Percentiles rank a stretch among this genome's conserved stretches.
Conservation (phyloP, 2,329 filamentous ascomycete species). For the Bipolaris sorokiniana region DNA sequence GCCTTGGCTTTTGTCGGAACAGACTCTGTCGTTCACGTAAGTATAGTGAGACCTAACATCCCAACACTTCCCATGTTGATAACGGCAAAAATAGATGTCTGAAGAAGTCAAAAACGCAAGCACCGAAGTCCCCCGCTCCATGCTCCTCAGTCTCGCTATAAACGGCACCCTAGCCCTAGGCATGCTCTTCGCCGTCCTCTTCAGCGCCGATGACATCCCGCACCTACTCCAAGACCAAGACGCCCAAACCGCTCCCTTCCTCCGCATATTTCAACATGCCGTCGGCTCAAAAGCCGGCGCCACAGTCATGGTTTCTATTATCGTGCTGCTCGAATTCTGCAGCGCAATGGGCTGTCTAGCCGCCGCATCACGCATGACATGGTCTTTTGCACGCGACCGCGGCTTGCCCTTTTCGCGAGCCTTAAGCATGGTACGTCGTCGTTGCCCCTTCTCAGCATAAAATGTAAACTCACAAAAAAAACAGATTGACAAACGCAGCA, state of each 20-base stretch:
- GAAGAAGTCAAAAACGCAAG: conserved; percentile 50
- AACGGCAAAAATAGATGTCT: conserved; percentile 36
- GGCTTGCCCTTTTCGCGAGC: conserved; percentile 49
- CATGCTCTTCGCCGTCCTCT: conserved; percentile 52
- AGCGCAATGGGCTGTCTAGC: conserved; percentile 52
- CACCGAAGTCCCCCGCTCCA: conserved; percentile 49
- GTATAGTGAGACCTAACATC: conserved; percentile 5
- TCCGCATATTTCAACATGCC: conserved; percentile 56
- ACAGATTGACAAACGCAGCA: conserved; percentile 44
- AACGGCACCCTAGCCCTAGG: conserved; percentile 52
- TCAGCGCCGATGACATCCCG: conserved; percentile 46
- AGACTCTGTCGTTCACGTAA: conserved; percentile 48
- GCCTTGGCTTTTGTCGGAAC: conserved; percentile 49
- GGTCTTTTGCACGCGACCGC: conserved; percentile 53
- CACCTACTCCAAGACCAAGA: conserved; percentile 22
- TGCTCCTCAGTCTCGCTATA: conserved; percentile 51
- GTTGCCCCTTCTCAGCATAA: not conserved
- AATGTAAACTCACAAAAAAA: not conserved
- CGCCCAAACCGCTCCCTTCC: conserved; percentile 51
- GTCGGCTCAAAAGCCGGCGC: conserved; percentile 49
- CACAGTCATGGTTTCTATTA: conserved; percentile 56
- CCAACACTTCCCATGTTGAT: conserved; percentile 8
- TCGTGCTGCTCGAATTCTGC: conserved; percentile 50
- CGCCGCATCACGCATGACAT: conserved; percentile 52
- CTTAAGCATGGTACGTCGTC: conserved; percentile 36